Evolutionary conservation across 495 filamentous ascomycete genomes (phyloP).

Genomic region (Penicillium silybi): DNA sequence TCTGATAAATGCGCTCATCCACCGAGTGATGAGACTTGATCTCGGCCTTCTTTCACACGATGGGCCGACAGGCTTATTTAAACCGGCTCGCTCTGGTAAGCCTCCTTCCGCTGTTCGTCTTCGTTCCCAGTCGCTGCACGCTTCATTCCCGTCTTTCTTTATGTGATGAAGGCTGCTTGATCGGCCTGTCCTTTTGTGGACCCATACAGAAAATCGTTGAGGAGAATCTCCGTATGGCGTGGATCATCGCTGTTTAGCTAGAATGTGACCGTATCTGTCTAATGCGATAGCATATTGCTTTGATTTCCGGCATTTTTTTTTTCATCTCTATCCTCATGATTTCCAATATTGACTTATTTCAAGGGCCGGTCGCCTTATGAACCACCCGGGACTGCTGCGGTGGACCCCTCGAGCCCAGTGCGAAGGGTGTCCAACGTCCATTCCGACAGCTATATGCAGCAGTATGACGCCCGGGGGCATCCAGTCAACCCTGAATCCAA

Average conservation of each 20-base stretch:
- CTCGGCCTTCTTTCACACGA: constrained; percentile 14
- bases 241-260: background rate
- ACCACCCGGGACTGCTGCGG: constrained; percentile 39
- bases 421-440: constrained; percentile 35
- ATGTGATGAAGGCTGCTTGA: background rate
- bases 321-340: background rate
- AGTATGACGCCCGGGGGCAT: constrained; percentile 68
- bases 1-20: background rate
- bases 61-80: constrained; percentile 51
- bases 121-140: background rate
- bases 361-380: constrained; percentile 74
- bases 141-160: background rate
- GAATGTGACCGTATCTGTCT: background rate
- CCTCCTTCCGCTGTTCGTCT: constrained; percentile 5
- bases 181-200: background rate
- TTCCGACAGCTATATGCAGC: constrained; percentile 51
- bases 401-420: constrained; percentile 17
- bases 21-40: background rate
- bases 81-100: constrained; percentile 53
- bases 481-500: constrained; percentile 59
- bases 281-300: background rate
- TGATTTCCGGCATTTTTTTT: background rate
- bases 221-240: background rate
- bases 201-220: background rate
- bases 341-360: constrained; percentile 18